Percentiles rank a stretch among this genome's conserved stretches.
Conservation (phyloP, 78 protist species). For the Creolimax fragrantissima region DNA sequence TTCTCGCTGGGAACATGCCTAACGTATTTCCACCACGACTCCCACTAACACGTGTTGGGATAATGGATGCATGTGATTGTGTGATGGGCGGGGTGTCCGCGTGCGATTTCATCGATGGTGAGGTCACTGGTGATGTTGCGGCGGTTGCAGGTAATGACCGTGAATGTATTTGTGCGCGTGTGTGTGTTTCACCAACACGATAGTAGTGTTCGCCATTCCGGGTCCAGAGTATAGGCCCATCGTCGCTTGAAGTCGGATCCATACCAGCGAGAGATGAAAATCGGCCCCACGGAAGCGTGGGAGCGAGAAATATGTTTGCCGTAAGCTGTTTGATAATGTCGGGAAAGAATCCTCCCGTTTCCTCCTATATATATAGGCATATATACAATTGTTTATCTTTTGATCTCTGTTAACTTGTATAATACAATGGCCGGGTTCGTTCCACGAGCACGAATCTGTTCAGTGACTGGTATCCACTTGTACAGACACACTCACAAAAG, state of each 20-base stretch:
- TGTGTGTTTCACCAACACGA: neutral
- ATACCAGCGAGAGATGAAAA: neutral
- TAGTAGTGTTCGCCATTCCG: conserved; percentile 1
- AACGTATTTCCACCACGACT: neutral
- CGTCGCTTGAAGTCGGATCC: neutral
- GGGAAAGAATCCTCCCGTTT: conserved; percentile 1
- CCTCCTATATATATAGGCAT: neutral
- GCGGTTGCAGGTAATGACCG: neutral
- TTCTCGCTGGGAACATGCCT: neutral
- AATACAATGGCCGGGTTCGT: no score
- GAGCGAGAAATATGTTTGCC: neutral
- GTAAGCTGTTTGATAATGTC: neutral
- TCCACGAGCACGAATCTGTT: no score
- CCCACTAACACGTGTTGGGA: neutral
- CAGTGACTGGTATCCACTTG: no score
- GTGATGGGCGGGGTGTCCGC: neutral
- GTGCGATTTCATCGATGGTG: neutral
- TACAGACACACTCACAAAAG: no score
- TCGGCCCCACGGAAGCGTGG: conserved; percentile 16
- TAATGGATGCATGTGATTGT: neutral
- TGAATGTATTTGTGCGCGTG: neutral
- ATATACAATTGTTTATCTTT: neutral
- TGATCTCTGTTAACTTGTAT: no score
- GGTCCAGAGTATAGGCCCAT: conserved; percentile 17
- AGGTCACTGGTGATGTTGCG: neutral